A percentile compares a stretch with the other conserved stretches of the same genome.
Conservation (phyloP, 495 filamentous ascomycete species). For the Podospora appendiculata region DNA sequence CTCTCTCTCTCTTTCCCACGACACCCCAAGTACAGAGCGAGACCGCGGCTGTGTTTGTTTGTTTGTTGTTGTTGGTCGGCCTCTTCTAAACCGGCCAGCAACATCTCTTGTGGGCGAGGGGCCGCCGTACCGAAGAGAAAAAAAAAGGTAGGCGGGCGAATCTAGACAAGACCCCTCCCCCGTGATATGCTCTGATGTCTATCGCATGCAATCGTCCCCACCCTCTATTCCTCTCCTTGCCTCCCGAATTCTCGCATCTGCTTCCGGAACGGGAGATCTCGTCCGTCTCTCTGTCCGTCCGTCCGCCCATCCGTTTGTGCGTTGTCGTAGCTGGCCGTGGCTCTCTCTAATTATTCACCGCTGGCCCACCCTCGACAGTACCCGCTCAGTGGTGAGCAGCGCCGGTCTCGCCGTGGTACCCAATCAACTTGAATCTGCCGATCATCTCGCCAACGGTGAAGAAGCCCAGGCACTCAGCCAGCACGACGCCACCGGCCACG, state of each 20-base stretch:
- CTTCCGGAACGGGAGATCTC: not conserved
- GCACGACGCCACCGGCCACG: conserved; percentile 61
- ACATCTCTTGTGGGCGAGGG: not conserved
- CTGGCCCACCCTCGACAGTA: not conserved
- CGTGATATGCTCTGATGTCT: too few species aligned
- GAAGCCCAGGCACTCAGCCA: conserved; percentile 87
- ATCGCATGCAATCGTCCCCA: too few species aligned
- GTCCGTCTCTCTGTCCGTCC: too few species aligned
- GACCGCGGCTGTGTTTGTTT: not conserved
- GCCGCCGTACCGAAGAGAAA: not conserved
- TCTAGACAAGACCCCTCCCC: too few species aligned
- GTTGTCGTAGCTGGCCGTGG: too few species aligned
- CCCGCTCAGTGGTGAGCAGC: conserved; percentile 52
- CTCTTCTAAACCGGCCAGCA: too few species aligned
- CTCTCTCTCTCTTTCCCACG: not conserved
- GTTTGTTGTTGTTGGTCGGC: too few species aligned
- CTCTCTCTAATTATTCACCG: not conserved
- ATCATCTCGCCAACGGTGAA: conserved; percentile 98
- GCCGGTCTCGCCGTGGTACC: conserved; percentile 65
- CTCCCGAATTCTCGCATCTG: not conserved
- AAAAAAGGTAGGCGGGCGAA: not conserved
- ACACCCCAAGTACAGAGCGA: not conserved
- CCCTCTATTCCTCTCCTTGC: not conserved
- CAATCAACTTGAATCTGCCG: conserved; percentile 85
- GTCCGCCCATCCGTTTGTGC: too few species aligned